phyloP scores from a whole-genome alignment of 176 grass and related monocot species.

The Ensete glaucum region DNA sequence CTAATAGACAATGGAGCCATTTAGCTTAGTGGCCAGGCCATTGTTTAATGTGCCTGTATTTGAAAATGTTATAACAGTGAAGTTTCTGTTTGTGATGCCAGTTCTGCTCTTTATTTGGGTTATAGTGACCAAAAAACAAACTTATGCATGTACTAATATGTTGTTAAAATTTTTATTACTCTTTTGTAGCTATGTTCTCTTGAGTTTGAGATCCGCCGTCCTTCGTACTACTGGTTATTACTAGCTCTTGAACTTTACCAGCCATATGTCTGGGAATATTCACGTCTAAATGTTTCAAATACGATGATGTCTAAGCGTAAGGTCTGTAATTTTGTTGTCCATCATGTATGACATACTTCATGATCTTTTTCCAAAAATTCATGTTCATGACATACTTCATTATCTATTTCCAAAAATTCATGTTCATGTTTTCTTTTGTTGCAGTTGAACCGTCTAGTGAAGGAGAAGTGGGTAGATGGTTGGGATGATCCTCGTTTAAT shows the following conservation, averaged over 20 bases:
- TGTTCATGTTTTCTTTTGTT: conserved; percentile 1
- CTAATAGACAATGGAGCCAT: no score
- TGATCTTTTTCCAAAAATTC: conserved; percentile 3
- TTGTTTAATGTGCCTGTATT: no score
- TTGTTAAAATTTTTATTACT: not conserved
- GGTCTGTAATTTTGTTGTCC: not conserved
- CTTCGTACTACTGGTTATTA: conserved; percentile 95
- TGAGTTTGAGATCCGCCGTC: conserved; percentile 94
- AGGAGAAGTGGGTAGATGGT: conserved; percentile 92
- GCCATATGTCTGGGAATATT: conserved; percentile 8
- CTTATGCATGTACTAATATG: no score
- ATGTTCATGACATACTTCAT: not conserved
- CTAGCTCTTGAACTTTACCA: conserved; percentile 28
- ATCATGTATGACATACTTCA: not conserved
- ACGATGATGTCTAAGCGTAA: conserved; percentile 3
- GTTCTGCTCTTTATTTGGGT: not conserved
- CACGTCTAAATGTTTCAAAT: not conserved
- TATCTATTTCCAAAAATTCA: conserved; percentile 4
- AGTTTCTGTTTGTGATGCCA: not conserved
- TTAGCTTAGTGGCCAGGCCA: no score
- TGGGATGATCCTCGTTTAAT: conserved; percentile 97
- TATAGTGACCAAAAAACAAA: not conserved
- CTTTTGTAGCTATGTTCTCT: conserved; percentile 56
- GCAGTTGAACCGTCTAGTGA: conserved; percentile 88
- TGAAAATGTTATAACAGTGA: not conserved